Base-by-base conservation (phyloP, 257 asterid species). In the Lithospermum erythrorhizon region DNA sequence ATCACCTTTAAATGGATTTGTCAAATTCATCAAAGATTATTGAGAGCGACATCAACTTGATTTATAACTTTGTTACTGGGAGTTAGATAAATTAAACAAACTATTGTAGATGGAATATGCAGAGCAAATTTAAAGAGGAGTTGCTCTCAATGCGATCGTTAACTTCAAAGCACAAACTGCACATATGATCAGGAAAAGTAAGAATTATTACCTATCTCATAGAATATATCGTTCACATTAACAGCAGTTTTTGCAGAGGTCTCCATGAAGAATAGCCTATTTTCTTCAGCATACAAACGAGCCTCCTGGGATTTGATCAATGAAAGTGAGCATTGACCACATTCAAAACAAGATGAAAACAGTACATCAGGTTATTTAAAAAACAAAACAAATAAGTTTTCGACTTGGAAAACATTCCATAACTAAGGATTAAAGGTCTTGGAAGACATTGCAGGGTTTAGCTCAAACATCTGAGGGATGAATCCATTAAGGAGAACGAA, bases 241-340 rank as follows among this genome's bases (percentile, higher is more conserved):
- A 64, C 73, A 2, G 96, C 89, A 72, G 83, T 83, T 75, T 87
- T 87, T 21, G 96, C 96, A 61, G 96, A 85, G 21, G 96, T 81
- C 70, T 87, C 96, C 72, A 76, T 59, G 83, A 81, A 85, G 72
- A 87, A 84, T 61, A 87, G 90, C 22, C 94, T 91, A 72, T 81
- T 82, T 74, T 87, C 96, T 27, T 87, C 87, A 1, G 87, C 90
- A 70, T 80, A 85, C 17, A 61, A 70, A 21, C 76, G 79, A 10
- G 84, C 91, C 73, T 82, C 96, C 96, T 85, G 75, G 73, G 66
- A 60, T 21, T 60, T 53, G 32, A 66, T 41, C 37, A 59, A 59
- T 35, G 41, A 47, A 76, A 47, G 16, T 54, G 53, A 15, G 54
- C 37, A 24, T 67, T 25, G 17, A 23, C 21, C 37, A 56, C 13